These are phyloP conservation scores for cucumber (Cucumis sativus) DNA, from an alignment of 306 rosid species.

Conservation along the genomic window DNA sequence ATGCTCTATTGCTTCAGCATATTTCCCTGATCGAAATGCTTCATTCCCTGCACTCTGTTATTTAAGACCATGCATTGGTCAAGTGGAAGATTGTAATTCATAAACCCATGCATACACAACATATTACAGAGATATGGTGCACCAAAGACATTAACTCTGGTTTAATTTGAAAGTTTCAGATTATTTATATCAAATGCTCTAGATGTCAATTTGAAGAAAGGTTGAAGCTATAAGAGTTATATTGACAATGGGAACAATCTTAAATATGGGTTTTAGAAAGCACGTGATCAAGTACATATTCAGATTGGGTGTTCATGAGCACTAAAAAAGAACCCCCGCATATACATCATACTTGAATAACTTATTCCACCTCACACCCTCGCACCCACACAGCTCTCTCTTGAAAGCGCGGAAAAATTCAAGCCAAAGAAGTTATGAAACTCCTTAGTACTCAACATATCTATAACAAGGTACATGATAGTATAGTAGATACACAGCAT, in stretches of 20 bases:
- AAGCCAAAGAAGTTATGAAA: neutral
- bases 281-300: neutral
- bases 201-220: neutral
- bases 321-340: neutral
- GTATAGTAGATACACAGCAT: neutral
- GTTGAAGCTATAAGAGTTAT: neutral
- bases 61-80: constrained; percentile 7
- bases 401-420: neutral
- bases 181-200: neutral
- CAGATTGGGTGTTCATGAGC: neutral
- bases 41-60: constrained; percentile 79
- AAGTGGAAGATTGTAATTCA: constrained; percentile 1
- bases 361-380: neutral
- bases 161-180: neutral
- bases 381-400: neutral
- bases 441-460: neutral
- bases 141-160: neutral
- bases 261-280: neutral
- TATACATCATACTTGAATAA: neutral
- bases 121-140: neutral
- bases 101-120: neutral
- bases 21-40: constrained; percentile 47
- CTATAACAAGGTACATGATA: neutral
- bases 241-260: neutral
- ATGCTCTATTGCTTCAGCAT: constrained; percentile 62